Base-by-base conservation (phyloP, 495 filamentous ascomycete species). In the Tuber brumale region DNA sequence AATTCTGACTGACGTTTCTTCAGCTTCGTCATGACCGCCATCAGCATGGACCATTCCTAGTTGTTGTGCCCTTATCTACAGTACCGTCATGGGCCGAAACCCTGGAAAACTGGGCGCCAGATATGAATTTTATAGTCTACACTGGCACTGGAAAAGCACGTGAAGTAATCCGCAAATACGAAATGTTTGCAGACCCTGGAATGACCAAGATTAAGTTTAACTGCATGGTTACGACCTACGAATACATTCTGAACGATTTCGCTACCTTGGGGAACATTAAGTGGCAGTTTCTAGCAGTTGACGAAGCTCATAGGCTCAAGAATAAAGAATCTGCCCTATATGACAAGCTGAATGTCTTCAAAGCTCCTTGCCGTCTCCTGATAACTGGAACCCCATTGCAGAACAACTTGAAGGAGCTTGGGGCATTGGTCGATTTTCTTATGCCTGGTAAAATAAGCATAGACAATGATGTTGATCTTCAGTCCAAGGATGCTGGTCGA, bases 31-130 rank as follows among this genome's bases (percentile, higher is more conserved):
- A 97, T 85, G 91, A 93, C 69, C 87, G 95, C 74, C 87, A 87
- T 70, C 96, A 98, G 81, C 90, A 98, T 85, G 95, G 95, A 0
- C 95, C 95, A 0, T 98, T 97, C 84, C 88, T 99, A 46, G 94
- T 97, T 66, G 93, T 99, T 39, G 95, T 97, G 19, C 95, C 95
- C 3, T 87, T 98, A 42, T 97, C 94, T 35, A 97, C 96, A 27
- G 95, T 99, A 85, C 94, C 95, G 16, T 93, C 95, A 18, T 99
- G 95, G 95, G 94, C 93, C 14, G 96, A 98, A 78, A 99, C 95
- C 0, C 96, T 99, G 84, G 95, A 97, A 82, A 86, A 93, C 76
- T 99, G 95, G 95, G 91, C 95, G 8, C 95, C 95, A 0, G 95
- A 98, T 81, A 81, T 98, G 75, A 98, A 99, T 83, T 98, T 97